phyloP scores from a whole-genome alignment of 139 green algal genomes.

The Picochlorum sp. region DNA sequence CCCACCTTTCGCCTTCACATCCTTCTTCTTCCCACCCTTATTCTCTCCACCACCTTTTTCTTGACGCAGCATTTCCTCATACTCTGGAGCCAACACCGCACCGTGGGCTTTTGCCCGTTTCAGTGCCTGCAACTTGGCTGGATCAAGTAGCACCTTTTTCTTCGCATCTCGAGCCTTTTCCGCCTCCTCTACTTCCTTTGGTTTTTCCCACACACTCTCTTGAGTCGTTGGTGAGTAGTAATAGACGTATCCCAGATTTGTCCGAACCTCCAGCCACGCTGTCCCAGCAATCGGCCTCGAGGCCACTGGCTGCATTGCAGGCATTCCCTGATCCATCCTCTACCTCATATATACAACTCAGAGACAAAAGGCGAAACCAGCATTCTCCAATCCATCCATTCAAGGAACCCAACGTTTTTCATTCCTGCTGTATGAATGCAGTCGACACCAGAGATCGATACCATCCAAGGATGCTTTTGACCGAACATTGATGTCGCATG shows the following conservation, averaged over 20 bases:
- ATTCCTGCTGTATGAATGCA: too few relatives aligned
- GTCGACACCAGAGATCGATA: too few relatives aligned
- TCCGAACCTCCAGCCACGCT: slow-evolving; percentile 72
- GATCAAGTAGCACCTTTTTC: slow-evolving; percentile 18
- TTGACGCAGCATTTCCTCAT: slow-evolving; percentile 1
- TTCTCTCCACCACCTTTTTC: not conserved
- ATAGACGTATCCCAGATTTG: slow-evolving; percentile 62
- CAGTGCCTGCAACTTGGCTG: slow-evolving; percentile 27
- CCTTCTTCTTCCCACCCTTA: not conserved
- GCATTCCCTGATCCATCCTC: too few relatives aligned
- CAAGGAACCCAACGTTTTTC: too few relatives aligned
- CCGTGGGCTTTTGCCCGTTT: slow-evolving; percentile 27
- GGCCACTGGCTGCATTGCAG: slow-evolving; percentile 44
- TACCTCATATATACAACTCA: too few relatives aligned
- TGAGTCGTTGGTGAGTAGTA: slow-evolving; percentile 51
- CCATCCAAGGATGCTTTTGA: too few relatives aligned
- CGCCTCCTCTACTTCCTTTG: slow-evolving; percentile 31
- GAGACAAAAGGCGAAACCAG: too few relatives aligned
- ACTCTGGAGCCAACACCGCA: slow-evolving; percentile 23
- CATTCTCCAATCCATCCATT: too few relatives aligned
- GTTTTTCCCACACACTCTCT: slow-evolving; percentile 49
- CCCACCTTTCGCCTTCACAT: not conserved
- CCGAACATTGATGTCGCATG: too few relatives aligned
- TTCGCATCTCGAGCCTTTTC: not conserved
- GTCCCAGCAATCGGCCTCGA: slow-evolving; percentile 52